Conservation (phyloP, 495 filamentous ascomycete genomes). For the Apodospora peruviana region DNA sequence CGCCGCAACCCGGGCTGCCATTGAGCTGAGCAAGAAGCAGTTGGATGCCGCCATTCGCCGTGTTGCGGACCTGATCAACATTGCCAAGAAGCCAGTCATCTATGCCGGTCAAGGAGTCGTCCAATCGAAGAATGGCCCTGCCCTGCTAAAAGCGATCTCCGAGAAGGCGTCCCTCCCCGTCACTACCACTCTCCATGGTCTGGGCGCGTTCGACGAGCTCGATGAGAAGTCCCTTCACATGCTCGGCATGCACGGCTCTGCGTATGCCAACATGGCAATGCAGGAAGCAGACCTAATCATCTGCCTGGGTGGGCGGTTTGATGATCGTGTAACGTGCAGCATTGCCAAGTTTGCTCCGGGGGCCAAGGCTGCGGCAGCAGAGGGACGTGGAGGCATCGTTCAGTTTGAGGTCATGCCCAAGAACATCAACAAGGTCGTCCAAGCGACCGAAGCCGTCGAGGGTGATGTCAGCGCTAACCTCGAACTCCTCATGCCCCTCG, state of each 20-base stretch:
- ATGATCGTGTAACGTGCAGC: conserved; percentile 67
- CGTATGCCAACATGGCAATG: conserved; percentile 75
- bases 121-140: conserved; percentile 57
- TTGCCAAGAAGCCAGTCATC: conserved; percentile 70
- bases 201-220: conserved; percentile 72
- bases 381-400: conserved; percentile 70
- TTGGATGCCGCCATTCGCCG: conserved; percentile 55
- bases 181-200: conserved; percentile 72
- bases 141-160: conserved; percentile 60
- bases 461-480: conserved; percentile 70
- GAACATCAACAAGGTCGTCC: conserved; percentile 84
- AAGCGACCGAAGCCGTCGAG: conserved; percentile 75
- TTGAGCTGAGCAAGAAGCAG: conserved; percentile 52
- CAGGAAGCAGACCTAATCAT: conserved; percentile 76
- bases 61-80: conserved; percentile 63
- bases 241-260: conserved; percentile 78
- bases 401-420: conserved; percentile 82
- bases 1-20: conserved; percentile 62
- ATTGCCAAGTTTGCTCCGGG: conserved; percentile 62
- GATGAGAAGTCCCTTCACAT: conserved; percentile 75
- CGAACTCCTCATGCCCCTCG: conserved; percentile 61
- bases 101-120: conserved; percentile 71
- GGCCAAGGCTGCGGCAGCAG: conserved; percentile 60
- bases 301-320: conserved; percentile 68
- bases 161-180: conserved; percentile 72